Conservation (phyloP, 2,329 filamentous ascomycete genomes). For the Colletotrichum tabaci region DNA sequence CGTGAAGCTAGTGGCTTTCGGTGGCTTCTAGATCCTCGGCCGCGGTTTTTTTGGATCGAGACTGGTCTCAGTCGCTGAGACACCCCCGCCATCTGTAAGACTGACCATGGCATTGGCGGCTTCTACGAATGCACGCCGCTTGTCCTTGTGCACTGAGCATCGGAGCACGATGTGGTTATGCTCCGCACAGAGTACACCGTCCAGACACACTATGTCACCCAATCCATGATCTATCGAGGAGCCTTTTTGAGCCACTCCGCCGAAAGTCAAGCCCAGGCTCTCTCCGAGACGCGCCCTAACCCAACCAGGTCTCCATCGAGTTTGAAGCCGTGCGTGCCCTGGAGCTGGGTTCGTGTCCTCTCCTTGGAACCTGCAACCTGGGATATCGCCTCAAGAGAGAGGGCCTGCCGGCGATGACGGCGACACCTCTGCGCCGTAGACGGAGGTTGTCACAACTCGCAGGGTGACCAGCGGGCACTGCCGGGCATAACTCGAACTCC, state of each 20-base stretch:
- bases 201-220: too few species aligned
- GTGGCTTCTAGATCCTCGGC: constrained; percentile 41
- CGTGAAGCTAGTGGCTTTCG: constrained; percentile 38
- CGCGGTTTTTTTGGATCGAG: constrained; percentile 35
- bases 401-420: constrained; percentile 18
- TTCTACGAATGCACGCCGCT: constrained; percentile 13
- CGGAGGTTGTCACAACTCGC: neutral
- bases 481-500: constrained; percentile 15
- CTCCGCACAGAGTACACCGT: too few species aligned
- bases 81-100: constrained; percentile 4
- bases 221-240: neutral
- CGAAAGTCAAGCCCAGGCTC: constrained; percentile 7
- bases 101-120: neutral
- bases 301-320: constrained; percentile 22
- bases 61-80: constrained; percentile 37
- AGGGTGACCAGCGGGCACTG: constrained; percentile 7
- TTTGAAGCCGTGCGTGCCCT: constrained; percentile 28
- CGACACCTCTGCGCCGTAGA: constrained; percentile 12
- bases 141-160: constrained; percentile 24
- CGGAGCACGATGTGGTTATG: neutral
- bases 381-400: constrained; percentile 6
- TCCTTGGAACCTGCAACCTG: constrained; percentile 14
- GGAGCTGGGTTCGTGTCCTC: constrained; percentile 19
- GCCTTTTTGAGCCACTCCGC: constrained; percentile 9
- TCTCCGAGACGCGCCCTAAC: constrained; percentile 21